Evolutionary conservation across 2,329 filamentous ascomycete species (phyloP), one percentile per base, ranked within the genome.

Genomic region (Alternaria angustiovoidea): DNA sequence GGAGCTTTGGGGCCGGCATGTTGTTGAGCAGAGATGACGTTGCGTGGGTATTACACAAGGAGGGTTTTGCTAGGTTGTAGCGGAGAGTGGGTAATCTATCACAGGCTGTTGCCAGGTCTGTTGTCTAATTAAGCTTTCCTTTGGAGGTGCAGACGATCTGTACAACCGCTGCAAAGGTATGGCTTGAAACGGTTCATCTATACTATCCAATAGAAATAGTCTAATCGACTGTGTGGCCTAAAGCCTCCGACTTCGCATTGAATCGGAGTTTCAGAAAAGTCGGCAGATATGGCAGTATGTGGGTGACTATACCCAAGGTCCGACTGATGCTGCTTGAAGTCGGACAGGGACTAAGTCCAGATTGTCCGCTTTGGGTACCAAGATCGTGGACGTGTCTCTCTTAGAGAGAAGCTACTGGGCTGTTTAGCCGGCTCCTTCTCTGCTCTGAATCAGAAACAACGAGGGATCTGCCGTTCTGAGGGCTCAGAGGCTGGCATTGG

Each of bases 31-130:
- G 12, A 28, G 9, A 47, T 59, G 51, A 41, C 26, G 56, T 47
- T 48, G 48, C 26, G 42, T 14, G 41, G 16, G 18, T 14, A 11
- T 48, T 47, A n/a, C 20, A 8, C 22, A 41, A 24, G n/a, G 36
- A 39, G 36, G 16, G 22, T 3, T 9, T 24, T 38, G 22, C 34
- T 24, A 41, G 51, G 34, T 24, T 24, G 11, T n/a, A 42, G 26
- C 16, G n/a, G 22, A 54, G 34, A 22, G 42, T 16, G 8, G 7
- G 34, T n/a, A 58, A 58, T 58, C 32, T 54, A 58, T 54, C 34
- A 9, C 41, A 47, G 24, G 51, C 49, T 42, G 14, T 20, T 22
- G 26, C 42, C 2, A 47, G 34, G 43, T 42, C 20, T 18, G 43
- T 30, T 20, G 34, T 36, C 28, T 28, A 16, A 42, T 26, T 43